Conservation (phyloP, 2,329 filamentous ascomycete species). For the Zasmidium cellare region DNA sequence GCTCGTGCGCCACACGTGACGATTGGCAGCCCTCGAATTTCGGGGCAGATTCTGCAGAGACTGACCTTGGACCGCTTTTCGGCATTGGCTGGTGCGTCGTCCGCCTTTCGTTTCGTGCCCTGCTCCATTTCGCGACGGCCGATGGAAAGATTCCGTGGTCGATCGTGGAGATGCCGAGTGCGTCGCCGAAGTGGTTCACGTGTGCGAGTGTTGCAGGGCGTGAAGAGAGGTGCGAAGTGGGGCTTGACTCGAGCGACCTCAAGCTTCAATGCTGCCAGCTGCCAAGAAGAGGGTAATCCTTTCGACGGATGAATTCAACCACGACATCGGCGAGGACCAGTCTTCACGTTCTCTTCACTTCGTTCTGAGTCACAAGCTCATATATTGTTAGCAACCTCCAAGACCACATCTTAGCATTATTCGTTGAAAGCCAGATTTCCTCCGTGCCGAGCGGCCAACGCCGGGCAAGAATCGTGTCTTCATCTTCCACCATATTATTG, state of each 20-base stretch:
- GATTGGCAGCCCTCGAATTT: too few relatives aligned
- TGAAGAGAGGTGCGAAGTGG: neutral
- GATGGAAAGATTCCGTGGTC: neutral
- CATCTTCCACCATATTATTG: neutral
- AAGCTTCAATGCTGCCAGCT: neutral
- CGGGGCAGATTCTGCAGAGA: neutral
- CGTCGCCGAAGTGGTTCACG: neutral
- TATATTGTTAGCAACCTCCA: neutral
- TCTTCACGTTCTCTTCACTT: neutral
- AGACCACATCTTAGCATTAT: neutral
- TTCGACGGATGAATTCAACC: too few relatives aligned
- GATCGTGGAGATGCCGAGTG: neutral
- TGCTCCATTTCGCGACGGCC: neutral
- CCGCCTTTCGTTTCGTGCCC: constrained; percentile 40
- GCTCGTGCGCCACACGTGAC: neutral
- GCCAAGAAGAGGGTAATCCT: too few relatives aligned
- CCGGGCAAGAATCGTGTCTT: neutral
- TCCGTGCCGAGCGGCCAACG: neutral
- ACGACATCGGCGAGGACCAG: neutral
- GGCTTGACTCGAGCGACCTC: neutral
- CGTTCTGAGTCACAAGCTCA: neutral
- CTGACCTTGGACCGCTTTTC: constrained; percentile 42
- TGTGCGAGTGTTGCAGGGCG: neutral
- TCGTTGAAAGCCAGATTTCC: neutral
- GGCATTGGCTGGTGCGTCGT: constrained; percentile 27